Percentiles rank a stretch among this genome's conserved stretches.
Conservation (phyloP, 1,284 basidiomycete genomes). For the Ustilago crameri region DNA sequence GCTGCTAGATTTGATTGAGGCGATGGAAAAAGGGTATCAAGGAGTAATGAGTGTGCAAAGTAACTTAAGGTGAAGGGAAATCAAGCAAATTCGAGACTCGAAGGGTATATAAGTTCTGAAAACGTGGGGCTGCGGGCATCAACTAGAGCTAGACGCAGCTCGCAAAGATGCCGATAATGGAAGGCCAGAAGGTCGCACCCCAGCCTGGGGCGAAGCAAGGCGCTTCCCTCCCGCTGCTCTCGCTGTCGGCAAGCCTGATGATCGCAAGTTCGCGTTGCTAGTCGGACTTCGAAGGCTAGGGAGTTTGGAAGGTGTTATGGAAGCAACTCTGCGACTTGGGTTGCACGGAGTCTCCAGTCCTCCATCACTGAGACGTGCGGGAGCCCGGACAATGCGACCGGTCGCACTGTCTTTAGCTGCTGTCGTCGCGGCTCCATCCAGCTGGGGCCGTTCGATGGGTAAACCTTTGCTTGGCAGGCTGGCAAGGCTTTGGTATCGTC, state of each 20-base stretch:
- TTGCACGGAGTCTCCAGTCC: constrained; percentile 10
- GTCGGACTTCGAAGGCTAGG: constrained; percentile 19
- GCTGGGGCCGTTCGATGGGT: neutral
- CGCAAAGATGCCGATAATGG: constrained; percentile 1
- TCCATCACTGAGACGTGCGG: constrained; percentile 14
- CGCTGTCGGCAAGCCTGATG: constrained; percentile 1
- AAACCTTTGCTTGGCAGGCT: constrained; percentile 2
- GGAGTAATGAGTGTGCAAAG: neutral
- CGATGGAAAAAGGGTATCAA: constrained; percentile 15
- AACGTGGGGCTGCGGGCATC: too few relatives aligned
- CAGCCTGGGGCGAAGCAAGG: neutral
- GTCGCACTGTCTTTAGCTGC: neutral
- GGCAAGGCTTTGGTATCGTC: constrained; percentile 22
- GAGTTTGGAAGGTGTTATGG: constrained; percentile 34
- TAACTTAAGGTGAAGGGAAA: neutral
- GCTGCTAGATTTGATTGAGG: constrained; percentile 2
- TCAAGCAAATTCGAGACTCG: too few relatives aligned
- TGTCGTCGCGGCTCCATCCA: neutral
- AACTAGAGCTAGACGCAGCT: too few relatives aligned
- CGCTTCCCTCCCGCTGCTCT: constrained; percentile 2
- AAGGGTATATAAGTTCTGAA: too few relatives aligned
- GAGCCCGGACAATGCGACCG: neutral
- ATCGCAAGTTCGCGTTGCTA: constrained; percentile 17
- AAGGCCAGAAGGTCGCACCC: constrained; percentile 4
- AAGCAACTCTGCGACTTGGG: constrained; percentile 8